Evolutionary conservation across 2,329 filamentous ascomycete species (phyloP).

Genomic region (Fusarium keratoplasticum): DNA sequence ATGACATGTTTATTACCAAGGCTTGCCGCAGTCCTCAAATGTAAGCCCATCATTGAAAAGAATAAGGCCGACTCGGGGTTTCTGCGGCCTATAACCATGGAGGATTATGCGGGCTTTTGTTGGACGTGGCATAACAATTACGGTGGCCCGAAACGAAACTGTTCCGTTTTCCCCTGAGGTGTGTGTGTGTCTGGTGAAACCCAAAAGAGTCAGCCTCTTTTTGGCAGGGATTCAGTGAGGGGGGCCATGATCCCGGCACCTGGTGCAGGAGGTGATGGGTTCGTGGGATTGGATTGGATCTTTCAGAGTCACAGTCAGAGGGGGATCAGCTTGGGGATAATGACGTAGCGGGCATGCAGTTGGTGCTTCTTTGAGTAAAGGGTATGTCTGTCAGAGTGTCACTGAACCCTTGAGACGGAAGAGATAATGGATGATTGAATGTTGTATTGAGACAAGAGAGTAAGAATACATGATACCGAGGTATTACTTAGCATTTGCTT

Average conservation of each 20-base stretch:
- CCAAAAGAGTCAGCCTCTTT: slow-evolving; percentile 16
- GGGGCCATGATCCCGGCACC: neutral
- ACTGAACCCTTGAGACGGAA: neutral
- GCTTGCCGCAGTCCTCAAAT: neutral
- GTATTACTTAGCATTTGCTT: neutral
- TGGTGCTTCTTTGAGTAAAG: slow-evolving; percentile 20
- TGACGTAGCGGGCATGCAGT: slow-evolving; percentile 32
- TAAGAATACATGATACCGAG: neutral
- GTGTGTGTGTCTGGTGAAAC: neutral
- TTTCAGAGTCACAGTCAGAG: neutral
- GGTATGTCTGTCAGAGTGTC: slow-evolving; percentile 3
- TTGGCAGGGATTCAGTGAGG: neutral
- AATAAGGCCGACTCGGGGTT: slow-evolving; percentile 21
- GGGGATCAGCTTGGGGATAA: neutral
- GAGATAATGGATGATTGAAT: neutral
- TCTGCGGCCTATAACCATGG: slow-evolving; percentile 10
- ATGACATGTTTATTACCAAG: slow-evolving; percentile 1
- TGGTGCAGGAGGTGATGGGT: neutral
- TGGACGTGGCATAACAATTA: neutral
- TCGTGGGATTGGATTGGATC: slow-evolving; percentile 4
- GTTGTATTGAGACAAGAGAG: neutral
- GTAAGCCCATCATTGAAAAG: neutral
- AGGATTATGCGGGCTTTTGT: neutral
- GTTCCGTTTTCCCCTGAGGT: slow-evolving; percentile 27
- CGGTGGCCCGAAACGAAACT: slow-evolving; percentile 18